Percentiles rank a stretch among this genome's conserved stretches.
These are phyloP conservation scores for Phytopythium vexans DNA, from an alignment of 352 stramenopile genomes.

Conservation along the genomic window DNA sequence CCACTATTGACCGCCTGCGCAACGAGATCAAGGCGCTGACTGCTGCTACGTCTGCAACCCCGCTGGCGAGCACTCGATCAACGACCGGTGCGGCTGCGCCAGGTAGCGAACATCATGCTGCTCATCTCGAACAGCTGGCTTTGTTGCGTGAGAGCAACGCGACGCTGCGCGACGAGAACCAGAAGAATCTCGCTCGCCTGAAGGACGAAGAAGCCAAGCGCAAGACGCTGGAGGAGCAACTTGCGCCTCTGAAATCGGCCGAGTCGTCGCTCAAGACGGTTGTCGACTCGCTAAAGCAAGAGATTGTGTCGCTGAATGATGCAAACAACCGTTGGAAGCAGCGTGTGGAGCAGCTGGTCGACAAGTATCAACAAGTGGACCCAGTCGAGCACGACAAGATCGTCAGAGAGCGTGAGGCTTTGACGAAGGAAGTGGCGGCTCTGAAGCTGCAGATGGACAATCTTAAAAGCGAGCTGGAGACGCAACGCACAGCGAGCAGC, in stretches of 20 bases:
- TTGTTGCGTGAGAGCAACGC: conserved; percentile 79
- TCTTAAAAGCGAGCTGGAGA: conserved; percentile 48
- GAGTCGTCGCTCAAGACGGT: conserved; percentile 44
- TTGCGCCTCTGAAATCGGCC: conserved; percentile 45
- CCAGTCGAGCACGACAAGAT: conserved; percentile 71
- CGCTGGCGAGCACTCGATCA: neutral
- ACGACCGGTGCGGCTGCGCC: neutral
- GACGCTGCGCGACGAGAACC: conserved; percentile 66
- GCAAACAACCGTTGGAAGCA: conserved; percentile 78
- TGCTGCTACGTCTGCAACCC: conserved; percentile 7
- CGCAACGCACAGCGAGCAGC: conserved; percentile 33
- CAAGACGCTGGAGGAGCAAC: conserved; percentile 40
- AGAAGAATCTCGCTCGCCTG: conserved; percentile 49
- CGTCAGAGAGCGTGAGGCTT: conserved; percentile 48
- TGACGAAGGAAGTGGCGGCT: conserved; percentile 42
- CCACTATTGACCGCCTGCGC: conserved; percentile 53
- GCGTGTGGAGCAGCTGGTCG: conserved; percentile 75
- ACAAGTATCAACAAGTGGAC: conserved; percentile 83
- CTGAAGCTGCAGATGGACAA: conserved; percentile 36
- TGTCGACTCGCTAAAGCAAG: conserved; percentile 57
- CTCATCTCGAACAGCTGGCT: conserved; percentile 70
- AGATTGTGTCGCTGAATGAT: conserved; percentile 52
- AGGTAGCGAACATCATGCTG: conserved; percentile 47
- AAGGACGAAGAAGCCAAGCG: conserved; percentile 53
- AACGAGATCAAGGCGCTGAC: conserved; percentile 50